Conservation (phyloP, 495 filamentous ascomycete species). For the Antarctomyces pellizariae region DNA sequence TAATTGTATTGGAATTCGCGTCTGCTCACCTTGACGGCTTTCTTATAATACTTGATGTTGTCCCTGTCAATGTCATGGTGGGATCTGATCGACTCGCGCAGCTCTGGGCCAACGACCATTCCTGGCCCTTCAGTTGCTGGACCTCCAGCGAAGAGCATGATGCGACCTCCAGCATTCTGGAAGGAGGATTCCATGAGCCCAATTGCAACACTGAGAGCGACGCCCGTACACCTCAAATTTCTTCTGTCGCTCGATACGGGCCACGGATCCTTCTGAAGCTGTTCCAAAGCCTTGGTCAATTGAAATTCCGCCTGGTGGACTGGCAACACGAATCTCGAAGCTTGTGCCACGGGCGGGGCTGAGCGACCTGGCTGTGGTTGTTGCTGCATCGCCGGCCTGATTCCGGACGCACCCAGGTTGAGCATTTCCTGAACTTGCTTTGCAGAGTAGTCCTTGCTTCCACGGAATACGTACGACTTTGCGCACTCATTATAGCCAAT, state of each 20-base stretch:
- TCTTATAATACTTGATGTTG: constrained; percentile 99
- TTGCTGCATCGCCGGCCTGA: constrained; percentile 58
- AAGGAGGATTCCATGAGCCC: constrained; percentile 85
- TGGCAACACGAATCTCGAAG: constrained; percentile 78
- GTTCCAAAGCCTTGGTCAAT: constrained; percentile 88
- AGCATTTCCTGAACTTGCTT: constrained; percentile 99
- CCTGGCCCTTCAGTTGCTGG: constrained; percentile 92
- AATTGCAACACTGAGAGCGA: constrained; percentile 84
- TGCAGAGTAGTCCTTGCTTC: constrained; percentile 87
- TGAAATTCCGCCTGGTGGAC: constrained; percentile 96
- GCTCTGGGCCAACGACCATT: constrained; percentile 89
- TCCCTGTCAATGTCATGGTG: constrained; percentile 98
- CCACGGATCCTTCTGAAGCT: constrained; percentile 96
- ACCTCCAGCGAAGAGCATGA: constrained; percentile 95
- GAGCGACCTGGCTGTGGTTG: constrained; percentile 50
- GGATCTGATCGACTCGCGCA: constrained; percentile 90
- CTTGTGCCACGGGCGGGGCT: constrained; percentile 46
- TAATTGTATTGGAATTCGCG: background rate
- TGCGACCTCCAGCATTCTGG: constrained; percentile 79
- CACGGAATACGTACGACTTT: constrained; percentile 98
- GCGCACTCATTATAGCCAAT: constrained; percentile 95
- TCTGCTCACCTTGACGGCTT: constrained; percentile 79
- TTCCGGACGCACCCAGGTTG: constrained; percentile 40
- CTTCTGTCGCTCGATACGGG: constrained; percentile 88
- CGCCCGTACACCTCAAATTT: constrained; percentile 80